phyloP scores from a whole-genome alignment of 306 rosid genomes.

The Rosa multiflora region DNA sequence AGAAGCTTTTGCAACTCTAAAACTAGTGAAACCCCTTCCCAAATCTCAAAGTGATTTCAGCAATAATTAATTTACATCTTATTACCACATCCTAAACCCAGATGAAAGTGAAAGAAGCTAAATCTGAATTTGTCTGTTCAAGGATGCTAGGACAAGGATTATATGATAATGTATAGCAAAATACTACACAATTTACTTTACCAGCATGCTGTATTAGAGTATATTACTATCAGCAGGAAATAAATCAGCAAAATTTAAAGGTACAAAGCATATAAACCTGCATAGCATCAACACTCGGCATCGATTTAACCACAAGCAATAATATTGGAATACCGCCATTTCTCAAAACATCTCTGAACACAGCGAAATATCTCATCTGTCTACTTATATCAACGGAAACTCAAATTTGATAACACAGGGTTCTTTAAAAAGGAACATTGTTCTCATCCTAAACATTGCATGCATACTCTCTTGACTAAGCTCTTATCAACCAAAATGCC shows the following conservation, averaged over 20 bases:
- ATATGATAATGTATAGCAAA: no score
- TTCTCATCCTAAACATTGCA: slow-evolving; percentile 15
- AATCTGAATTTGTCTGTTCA: neutral
- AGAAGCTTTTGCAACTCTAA: neutral
- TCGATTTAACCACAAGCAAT: neutral
- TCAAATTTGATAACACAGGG: neutral
- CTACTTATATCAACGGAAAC: slow-evolving; percentile 6
- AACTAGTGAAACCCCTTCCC: neutral
- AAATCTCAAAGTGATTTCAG: neutral
- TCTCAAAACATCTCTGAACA: neutral
- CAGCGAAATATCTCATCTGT: neutral
- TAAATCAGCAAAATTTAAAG: neutral
- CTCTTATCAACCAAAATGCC: slow-evolving; percentile 14
- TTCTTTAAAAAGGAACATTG: neutral
- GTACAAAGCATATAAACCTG: neutral
- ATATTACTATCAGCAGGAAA: neutral
- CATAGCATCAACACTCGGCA: neutral
- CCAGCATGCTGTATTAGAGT: neutral
- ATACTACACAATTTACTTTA: neutral
- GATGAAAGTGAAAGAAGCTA: neutral
- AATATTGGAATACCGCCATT: neutral
- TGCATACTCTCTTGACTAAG: neutral
- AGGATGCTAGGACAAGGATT: neutral
- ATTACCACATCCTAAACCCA: neutral
- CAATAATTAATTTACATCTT: neutral